Conservation (phyloP, 139 green algal genomes). For the Pleodorina starrii region DNA sequence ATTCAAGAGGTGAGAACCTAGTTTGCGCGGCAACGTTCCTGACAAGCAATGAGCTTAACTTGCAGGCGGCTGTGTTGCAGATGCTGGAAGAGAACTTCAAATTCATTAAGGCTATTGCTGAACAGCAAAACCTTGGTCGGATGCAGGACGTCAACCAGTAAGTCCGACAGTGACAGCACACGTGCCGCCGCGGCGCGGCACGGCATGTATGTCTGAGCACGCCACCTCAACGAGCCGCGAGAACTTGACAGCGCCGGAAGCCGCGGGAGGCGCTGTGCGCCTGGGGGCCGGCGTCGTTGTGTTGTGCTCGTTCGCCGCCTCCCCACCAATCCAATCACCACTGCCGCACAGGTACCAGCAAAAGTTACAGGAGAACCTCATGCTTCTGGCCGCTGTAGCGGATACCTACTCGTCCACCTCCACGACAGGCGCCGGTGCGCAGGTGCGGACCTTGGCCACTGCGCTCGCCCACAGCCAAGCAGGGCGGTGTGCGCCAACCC, state of each 20-base stretch:
- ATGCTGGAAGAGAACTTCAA: slow-evolving; percentile 66
- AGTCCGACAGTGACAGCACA: no score
- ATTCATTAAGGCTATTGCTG: slow-evolving; percentile 63
- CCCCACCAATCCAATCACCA: no score
- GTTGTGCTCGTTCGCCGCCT: no score
- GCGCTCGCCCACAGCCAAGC: no score
- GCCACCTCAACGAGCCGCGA: no score
- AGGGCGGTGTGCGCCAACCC: no score
- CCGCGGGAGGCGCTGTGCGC: no score
- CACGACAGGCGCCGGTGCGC: neutral
- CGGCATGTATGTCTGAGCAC: no score
- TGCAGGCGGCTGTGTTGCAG: neutral
- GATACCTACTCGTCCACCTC: slow-evolving; percentile 37
- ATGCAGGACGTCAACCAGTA: slow-evolving; percentile 58
- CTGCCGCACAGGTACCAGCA: slow-evolving; percentile 53
- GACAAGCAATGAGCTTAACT: neutral
- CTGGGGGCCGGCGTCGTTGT: no score
- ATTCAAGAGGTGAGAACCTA: slow-evolving; percentile 31
- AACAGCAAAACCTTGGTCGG: slow-evolving; percentile 63
- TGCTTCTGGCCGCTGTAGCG: slow-evolving; percentile 56
- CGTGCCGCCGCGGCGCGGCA: no score
- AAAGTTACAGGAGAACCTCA: slow-evolving; percentile 62
- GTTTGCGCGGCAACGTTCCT: neutral
- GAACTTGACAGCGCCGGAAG: no score
- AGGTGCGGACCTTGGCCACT: no score